Evolutionary conservation across 1,284 basidiomycete species (phyloP).

Genomic region (Ustilago xerochloae): DNA sequence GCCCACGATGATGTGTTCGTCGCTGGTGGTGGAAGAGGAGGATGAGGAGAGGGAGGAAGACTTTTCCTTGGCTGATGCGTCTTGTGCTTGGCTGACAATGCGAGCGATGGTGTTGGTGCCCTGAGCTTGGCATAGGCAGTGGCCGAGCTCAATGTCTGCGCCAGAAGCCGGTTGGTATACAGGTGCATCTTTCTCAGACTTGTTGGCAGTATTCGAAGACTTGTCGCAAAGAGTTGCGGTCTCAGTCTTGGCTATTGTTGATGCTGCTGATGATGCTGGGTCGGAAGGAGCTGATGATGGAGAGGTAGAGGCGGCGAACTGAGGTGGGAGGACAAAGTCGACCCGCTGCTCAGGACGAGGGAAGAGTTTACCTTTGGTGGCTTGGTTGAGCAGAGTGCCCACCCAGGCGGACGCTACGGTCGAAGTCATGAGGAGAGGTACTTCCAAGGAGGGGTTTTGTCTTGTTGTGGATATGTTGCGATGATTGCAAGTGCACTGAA

Average conservation of each 20-base stretch:
- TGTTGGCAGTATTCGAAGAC: too few relatives aligned
- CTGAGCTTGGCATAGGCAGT: constrained; percentile 2
- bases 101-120: constrained; percentile 1
- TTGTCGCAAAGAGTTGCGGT: background rate
- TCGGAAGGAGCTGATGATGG: constrained; percentile 6
- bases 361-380: constrained; percentile 21
- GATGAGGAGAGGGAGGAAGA: background rate
- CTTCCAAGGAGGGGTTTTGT: background rate
- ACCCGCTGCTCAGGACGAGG: constrained; percentile 20
- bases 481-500: background rate
- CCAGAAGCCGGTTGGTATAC: too few relatives aligned
- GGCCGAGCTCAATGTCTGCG: constrained; percentile 11
- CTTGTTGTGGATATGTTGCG: background rate
- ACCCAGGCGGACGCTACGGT: constrained; percentile 28
- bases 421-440: constrained; percentile 14
- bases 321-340: constrained; percentile 16
- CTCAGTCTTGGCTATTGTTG: background rate
- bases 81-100: constrained; percentile 6
- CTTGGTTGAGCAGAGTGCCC: constrained; percentile 37
- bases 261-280: constrained; percentile 2
- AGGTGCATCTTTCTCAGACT: too few relatives aligned
- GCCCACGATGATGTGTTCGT: constrained; percentile 68
- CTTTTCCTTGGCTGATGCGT: background rate
- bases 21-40: background rate
- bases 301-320: background rate